A percentile compares a stretch with the other conserved stretches of the same genome.
Conservation (phyloP, 352 stramenopile genomes). For the Paralagenidium karlingii region DNA sequence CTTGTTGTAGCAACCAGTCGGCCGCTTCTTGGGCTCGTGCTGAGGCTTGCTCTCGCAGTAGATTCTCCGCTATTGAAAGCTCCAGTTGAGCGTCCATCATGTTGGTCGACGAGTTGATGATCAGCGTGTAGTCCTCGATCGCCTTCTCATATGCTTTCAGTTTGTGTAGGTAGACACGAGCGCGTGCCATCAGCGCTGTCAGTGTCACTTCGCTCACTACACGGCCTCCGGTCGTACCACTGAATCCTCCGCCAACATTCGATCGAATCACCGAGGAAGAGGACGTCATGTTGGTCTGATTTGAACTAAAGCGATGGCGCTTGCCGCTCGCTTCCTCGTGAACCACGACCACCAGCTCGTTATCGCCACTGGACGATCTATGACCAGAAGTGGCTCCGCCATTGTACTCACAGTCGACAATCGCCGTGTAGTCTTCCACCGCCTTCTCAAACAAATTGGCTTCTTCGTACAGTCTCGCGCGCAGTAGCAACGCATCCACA, state of each 20-base stretch:
- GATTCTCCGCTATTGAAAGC: conserved; percentile 24
- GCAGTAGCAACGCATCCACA: conserved; percentile 52
- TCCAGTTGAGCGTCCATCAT: conserved; percentile 74
- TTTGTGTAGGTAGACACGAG: conserved; percentile 25
- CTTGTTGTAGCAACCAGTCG: conserved; percentile 34
- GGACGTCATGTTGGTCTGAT: conserved; percentile 23
- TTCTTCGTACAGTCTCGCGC: conserved; percentile 36
- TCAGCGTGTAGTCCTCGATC: conserved; percentile 42
- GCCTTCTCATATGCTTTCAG: conserved; percentile 41
- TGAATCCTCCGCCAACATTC: no score
- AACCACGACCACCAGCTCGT: conserved; percentile 1
- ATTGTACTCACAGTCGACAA: conserved; percentile 59
- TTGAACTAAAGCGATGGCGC: neutral
- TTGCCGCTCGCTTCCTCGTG: conserved; percentile 5
- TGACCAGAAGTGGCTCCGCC: no score
- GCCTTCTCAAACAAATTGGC: conserved; percentile 20
- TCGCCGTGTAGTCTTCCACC: conserved; percentile 45
- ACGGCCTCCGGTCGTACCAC: no score
- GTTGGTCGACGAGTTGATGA: conserved; percentile 45
- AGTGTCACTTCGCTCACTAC: no score
- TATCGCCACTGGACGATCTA: neutral
- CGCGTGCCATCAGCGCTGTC: no score
- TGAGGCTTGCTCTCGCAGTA: conserved; percentile 15
- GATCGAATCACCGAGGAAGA: conserved; percentile 30
- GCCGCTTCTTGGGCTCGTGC: conserved; percentile 29